Evolutionary conservation across 164 flowering plant species (phyloP).

Genomic region (Dillenia suffruticosa): DNA sequence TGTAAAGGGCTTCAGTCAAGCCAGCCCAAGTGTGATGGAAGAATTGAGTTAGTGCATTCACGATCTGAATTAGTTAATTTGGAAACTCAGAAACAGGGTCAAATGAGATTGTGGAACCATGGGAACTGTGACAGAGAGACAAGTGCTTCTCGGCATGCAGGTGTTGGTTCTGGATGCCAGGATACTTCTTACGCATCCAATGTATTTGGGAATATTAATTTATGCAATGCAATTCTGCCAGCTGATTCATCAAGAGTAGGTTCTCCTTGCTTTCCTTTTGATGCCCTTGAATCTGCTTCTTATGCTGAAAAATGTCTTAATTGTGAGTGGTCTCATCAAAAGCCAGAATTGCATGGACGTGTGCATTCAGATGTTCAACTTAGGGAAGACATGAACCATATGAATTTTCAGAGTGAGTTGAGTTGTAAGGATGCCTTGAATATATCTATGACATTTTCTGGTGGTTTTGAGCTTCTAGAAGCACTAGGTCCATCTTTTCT

Average conservation of each 20-base stretch:
- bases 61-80: slow-evolving; percentile 10
- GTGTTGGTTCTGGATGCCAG: slow-evolving; percentile 12
- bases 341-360: slow-evolving; percentile 12
- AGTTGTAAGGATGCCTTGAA: slow-evolving; percentile 18
- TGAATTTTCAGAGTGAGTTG: slow-evolving; percentile 16
- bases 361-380: slow-evolving; percentile 25
- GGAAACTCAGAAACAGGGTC: slow-evolving; percentile 21
- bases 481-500: slow-evolving; percentile 60
- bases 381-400: slow-evolving; percentile 16
- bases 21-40: slow-evolving; percentile 11
- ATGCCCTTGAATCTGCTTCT: slow-evolving; percentile 12
- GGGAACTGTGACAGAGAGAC: slow-evolving; percentile 14
- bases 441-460: slow-evolving; percentile 34
- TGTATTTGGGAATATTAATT: slow-evolving; percentile 12
- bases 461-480: slow-evolving; percentile 69
- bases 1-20: slow-evolving; percentile 19
- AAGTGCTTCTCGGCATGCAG: slow-evolving; percentile 16
- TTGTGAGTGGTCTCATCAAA: slow-evolving; percentile 10
- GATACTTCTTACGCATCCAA: slow-evolving; percentile 10
- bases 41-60: slow-evolving; percentile 19
- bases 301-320: slow-evolving; percentile 15
- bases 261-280: slow-evolving; percentile 15
- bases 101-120: slow-evolving; percentile 13
- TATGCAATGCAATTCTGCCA: slow-evolving; percentile 16
- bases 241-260: slow-evolving; percentile 17